Base-by-base conservation (phyloP, 768 basidiomycete genomes). In the Hirschioporus abietinus region DNA sequence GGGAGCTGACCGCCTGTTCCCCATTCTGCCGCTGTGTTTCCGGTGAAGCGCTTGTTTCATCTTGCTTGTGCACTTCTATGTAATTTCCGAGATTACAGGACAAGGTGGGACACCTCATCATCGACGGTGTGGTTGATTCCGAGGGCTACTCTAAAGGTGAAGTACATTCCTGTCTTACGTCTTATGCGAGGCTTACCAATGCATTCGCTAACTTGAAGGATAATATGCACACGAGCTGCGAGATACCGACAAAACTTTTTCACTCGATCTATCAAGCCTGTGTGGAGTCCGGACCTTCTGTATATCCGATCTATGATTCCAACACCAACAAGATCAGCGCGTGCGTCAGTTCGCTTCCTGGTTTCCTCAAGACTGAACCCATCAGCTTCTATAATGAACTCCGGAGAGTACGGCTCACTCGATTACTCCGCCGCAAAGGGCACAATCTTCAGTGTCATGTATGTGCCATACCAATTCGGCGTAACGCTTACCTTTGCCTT, bases 101-200 rank as follows among this genome's bases (percentile, higher is more conserved):
- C 64, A 73, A 76, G 20, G 70, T 79, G 8, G 76, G 72, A 23
- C 74, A 78, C 26, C 59, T 78, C 1, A 65, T 74, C 24, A 71
- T 79, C 34, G 78, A 79, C 63, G 79, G 77, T 65, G 68, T 72
- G 34, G 57, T 65, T 35, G 68, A 73, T 63, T 10, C 57, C 4
- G 68, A 71, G 4, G 69, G 68, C 36, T 75, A 71, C 58, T 75
- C 69, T 58, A 23, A 60, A 8, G 63, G 71, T 67, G 68, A 1
- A 23, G 69, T 57, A 17, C 17, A 12, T 36, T 62, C 2, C n/a
- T 65, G 61, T 7, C 61, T 35, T 58, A 64, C 25, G 10, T 35
- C 30, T 61, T 60, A 52, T 23, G 36, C 30, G 20, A 42, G 20
- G 65, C 66, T 15, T 58, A 36, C 18, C 58, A 34, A 6, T 35